Percentiles rank a stretch among this genome's conserved stretches.
Evolutionary conservation across 257 asterid genomes (phyloP).

Genomic region (Solanum lycopersicoides): DNA sequence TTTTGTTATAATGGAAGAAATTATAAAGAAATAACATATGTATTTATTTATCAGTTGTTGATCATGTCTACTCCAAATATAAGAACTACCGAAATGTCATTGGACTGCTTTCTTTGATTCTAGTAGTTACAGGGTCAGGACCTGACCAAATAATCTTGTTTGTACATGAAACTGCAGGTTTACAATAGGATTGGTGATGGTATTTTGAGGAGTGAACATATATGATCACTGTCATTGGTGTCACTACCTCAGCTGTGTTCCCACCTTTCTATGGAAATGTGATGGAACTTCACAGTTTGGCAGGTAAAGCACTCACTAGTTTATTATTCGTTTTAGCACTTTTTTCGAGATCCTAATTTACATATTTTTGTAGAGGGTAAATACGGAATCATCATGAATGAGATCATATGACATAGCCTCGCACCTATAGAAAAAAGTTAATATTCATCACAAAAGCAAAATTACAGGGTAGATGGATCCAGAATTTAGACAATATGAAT

Average conservation of each 20-base stretch:
- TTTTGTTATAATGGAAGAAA: too few relatives aligned
- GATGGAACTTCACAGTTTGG: too few relatives aligned
- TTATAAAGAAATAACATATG: too few relatives aligned
- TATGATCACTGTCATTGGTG: conserved; percentile 74
- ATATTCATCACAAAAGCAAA: neutral
- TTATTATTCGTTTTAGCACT: neutral
- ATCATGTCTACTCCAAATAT: conserved; percentile 49
- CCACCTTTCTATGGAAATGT: conserved; percentile 16
- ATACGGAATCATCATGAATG: too few relatives aligned
- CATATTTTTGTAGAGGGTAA: conserved; percentile 33
- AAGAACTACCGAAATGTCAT: conserved; percentile 54
- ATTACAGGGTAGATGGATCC: neutral
- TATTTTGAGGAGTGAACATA: conserved; percentile 62
- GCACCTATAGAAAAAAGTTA: conserved; percentile 31
- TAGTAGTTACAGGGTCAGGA: conserved; percentile 54
- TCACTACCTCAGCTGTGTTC: conserved; percentile 60
- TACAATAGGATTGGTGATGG: conserved; percentile 51
- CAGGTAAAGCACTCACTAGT: neutral
- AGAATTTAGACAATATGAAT: neutral
- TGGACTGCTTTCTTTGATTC: conserved; percentile 39
- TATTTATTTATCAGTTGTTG: conserved; percentile 13
- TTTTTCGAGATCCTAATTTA: neutral
- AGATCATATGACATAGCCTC: conserved; percentile 16
- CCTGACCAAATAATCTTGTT: neutral
- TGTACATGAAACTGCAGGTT: conserved; percentile 33